phyloP scores from a whole-genome alignment of 2,329 filamentous ascomycete genomes.

The Pseudogymnoascus sp. region DNA sequence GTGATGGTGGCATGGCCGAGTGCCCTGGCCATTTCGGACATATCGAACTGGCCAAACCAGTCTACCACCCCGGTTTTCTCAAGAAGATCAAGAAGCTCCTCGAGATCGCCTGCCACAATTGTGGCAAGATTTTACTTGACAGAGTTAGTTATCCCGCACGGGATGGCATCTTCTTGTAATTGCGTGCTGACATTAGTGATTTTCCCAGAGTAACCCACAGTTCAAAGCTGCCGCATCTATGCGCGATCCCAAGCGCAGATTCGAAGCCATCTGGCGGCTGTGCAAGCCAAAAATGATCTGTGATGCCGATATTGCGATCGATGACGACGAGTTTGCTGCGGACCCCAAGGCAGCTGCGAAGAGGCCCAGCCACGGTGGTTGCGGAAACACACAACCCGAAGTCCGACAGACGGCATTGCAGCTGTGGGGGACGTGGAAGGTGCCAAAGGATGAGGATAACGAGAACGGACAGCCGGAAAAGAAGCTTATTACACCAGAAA shows the following conservation, averaged over 20 bases:
- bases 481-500: conserved; percentile 70
- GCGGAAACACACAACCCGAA: conserved; percentile 81
- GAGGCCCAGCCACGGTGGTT: conserved; percentile 68
- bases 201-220: conserved; percentile 67
- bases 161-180: conserved; percentile 43
- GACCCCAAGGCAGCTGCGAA: conserved; percentile 44
- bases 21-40: conserved; percentile 98
- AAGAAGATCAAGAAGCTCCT: conserved; percentile 99
- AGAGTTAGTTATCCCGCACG: conserved; percentile 75
- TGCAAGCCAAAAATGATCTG: conserved; percentile 85
- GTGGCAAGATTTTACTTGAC: conserved; percentile 94
- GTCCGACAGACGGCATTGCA: conserved; percentile 82
- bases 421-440: conserved; percentile 67
- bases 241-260: conserved; percentile 88
- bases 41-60: conserved; percentile 92
- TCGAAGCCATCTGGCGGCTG: conserved; percentile 82
- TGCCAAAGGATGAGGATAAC: conserved; percentile 66
- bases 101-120: conserved; percentile 98
- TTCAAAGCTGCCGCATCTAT: conserved; percentile 74
- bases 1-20: conserved; percentile 88
- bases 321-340: conserved; percentile 59
- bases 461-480: conserved; percentile 61
- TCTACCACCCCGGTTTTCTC: conserved; percentile 92
- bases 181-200: conserved; percentile 49
- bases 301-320: conserved; percentile 63